Evolutionary conservation across 2,329 filamentous ascomycete species (phyloP).

Genomic region (Phialophora verrucosa): DNA sequence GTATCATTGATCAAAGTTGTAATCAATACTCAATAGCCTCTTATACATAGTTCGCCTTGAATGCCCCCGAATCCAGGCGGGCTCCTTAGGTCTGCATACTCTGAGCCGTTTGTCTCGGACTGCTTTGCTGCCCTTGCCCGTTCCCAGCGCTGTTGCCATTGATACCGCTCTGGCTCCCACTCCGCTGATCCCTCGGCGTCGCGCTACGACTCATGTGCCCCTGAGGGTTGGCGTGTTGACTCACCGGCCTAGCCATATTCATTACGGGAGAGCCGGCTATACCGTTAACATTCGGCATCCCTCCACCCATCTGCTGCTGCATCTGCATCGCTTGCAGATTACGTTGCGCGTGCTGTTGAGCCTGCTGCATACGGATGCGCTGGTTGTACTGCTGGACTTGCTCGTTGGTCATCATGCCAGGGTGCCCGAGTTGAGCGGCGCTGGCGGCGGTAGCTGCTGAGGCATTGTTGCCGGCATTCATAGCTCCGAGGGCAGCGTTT

Average conservation of each 20-base stretch:
- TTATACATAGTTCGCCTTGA: conserved; percentile 19
- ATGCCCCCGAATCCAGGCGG: not conserved
- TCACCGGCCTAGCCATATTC: conserved; percentile 46
- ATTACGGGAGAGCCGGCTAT: conserved; percentile 52
- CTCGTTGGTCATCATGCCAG: conserved; percentile 51
- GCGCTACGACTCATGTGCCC: conserved; percentile 51
- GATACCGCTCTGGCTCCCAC: conserved; percentile 44
- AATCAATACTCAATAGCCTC: conserved; percentile 2
- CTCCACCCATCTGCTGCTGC: conserved; percentile 43
- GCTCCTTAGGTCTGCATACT: conserved; percentile 29
- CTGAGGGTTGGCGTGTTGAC: conserved; percentile 36
- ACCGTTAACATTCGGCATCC: conserved; percentile 34
- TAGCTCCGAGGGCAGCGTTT: conserved; percentile 56
- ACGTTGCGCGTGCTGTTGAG: conserved; percentile 45
- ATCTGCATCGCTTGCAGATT: conserved; percentile 37
- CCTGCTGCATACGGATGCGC: conserved; percentile 60
- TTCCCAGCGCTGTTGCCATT: conserved; percentile 35
- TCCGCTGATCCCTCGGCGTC: conserved; percentile 55
- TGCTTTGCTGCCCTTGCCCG: conserved; percentile 48
- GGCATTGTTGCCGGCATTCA: conserved; percentile 48
- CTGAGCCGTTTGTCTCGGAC: conserved; percentile 31
- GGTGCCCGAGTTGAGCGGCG: conserved; percentile 40
- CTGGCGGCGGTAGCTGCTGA: conserved; percentile 33
- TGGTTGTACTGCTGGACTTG: conserved; percentile 59
- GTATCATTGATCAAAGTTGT: not conserved